Percentiles rank a stretch among this genome's conserved stretches.
Conservation (phyloP, 106 monocot species). For the Dioscorea zingiberensis region DNA sequence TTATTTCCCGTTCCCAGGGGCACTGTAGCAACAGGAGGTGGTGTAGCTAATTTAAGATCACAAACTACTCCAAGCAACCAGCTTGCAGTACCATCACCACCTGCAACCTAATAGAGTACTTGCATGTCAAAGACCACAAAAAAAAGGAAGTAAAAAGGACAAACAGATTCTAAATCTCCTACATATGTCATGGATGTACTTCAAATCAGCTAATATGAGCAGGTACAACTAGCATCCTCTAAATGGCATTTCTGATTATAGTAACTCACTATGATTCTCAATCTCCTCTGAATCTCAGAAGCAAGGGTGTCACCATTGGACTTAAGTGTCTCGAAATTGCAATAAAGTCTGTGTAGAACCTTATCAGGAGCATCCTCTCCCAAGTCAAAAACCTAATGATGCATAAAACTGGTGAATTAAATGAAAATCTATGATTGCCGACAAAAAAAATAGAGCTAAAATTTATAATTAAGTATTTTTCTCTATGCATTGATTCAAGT, state of each 20-base stretch:
- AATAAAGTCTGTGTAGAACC: slow-evolving; percentile 67
- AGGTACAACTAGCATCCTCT: not conserved
- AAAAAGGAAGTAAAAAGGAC: no score
- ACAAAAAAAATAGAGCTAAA: no score
- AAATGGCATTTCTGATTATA: not conserved
- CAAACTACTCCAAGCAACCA: slow-evolving; percentile 97
- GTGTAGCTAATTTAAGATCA: slow-evolving; percentile 71
- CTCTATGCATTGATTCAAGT: not conserved
- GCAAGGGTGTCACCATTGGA: slow-evolving; percentile 52
- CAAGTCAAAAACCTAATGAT: slow-evolving; percentile 72
- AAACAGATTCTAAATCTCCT: no score
- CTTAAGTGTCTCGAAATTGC: slow-evolving; percentile 81
- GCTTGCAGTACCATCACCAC: slow-evolving; percentile 95
- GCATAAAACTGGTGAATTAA: no score
- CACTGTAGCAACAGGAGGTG: slow-evolving; percentile 86
- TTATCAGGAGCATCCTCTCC: slow-evolving; percentile 86
- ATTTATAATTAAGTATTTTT: no score
- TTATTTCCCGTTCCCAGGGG: slow-evolving; percentile 99
- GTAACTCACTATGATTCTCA: slow-evolving; percentile 87
- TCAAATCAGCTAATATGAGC: no score
- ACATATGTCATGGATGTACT: no score
- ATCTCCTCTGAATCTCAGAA: slow-evolving; percentile 39
- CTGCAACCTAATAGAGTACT: slow-evolving; percentile 65
- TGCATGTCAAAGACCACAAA: not conserved
- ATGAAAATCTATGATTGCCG: no score